Evolutionary conservation across 2,329 filamentous ascomycete genomes (phyloP), one percentile per base, ranked within the genome.

Genomic region (Penicillium aurantiogriseum): DNA sequence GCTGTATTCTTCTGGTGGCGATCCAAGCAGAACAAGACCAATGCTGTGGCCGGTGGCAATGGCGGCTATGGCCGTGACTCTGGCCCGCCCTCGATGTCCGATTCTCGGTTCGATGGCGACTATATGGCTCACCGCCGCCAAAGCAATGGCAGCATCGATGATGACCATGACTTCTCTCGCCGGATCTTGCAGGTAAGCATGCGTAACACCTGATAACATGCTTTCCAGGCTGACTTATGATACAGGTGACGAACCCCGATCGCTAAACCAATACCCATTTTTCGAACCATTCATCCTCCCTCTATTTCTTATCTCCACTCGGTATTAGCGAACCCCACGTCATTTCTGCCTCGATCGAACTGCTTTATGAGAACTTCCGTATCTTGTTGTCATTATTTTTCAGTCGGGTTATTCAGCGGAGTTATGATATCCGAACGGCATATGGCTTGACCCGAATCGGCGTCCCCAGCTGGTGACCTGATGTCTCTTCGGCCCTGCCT

Each of bases 121-220:
- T 85, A 92, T 63, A 88, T 95, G 83, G 88, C 88, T 57, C 85
- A 92, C 67, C 84, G 91, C 71, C 86, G 92, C 76, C 84, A 93
- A 79, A 97, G 93, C 77, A 91, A 94, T 70, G 93, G 93, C 66
- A 97, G 92, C 76, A 97, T 97, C 75, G 93, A 92, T 51, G 93
- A 97, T 75, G 95, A 97, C 77, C 87, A 96, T 77, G 93, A 97
- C 75, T 97, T 96, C 79, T 97, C 93, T 62, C 87, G 93, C 78
- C 89, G 90, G 78, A 97, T 97, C 76, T 84, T 97, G 71, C 90
- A 95, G 86, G 93, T 96, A 83, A 65, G 85, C 79, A 45, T 33
- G 10, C 10, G 13, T 47, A 6, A 17, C 17, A 29, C n/a, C 10
- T 4, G 3, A 38, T 29, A 2, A 10, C n/a, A n/a, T 21, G 5